These are phyloP conservation scores for Endogone sp. DNA, from an alignment of 192 early-diverging fungal genomes.

Conservation along the genomic window DNA sequence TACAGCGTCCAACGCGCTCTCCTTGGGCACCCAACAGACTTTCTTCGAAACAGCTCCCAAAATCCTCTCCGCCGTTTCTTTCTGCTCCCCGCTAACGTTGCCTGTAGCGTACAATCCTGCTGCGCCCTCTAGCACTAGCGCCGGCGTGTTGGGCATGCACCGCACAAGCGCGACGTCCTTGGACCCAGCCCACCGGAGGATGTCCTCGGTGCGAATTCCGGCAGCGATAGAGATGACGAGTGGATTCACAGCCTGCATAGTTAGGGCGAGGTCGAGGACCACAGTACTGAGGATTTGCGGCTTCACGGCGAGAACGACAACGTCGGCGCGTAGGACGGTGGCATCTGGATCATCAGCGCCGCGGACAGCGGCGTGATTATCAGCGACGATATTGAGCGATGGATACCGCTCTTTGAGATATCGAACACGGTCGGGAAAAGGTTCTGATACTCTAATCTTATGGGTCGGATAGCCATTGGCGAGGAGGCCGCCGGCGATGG, in stretches of 20 bases:
- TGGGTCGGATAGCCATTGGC: constrained; percentile 63
- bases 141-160: constrained; percentile 96
- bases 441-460: constrained; percentile 80
- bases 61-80: constrained; percentile 61
- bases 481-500: constrained; percentile 87
- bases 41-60: constrained; percentile 72
- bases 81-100: constrained; percentile 56
- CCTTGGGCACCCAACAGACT: constrained; percentile 79
- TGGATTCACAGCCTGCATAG: constrained; percentile 52
- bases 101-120: constrained; percentile 74
- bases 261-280: constrained; percentile 47
- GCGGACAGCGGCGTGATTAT: constrained; percentile 57
- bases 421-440: constrained; percentile 56
- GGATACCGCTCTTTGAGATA: constrained; percentile 63
- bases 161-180: constrained; percentile 53
- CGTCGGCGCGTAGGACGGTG: constrained; percentile 41
- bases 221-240: constrained; percentile 89
- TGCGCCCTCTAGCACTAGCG: constrained; percentile 83
- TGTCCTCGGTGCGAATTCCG: constrained; percentile 72
- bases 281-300: constrained; percentile 82
- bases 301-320: constrained; percentile 88
- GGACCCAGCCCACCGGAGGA: constrained; percentile 59
- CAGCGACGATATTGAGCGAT: constrained; percentile 50
- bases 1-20: constrained; percentile 79
- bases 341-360: constrained; percentile 34